Percentiles rank a stretch among this genome's conserved stretches.
These are phyloP conservation scores for Leucocoprinus leucothites DNA, from an alignment of 768 basidiomycete genomes.

Conservation along the genomic window DNA sequence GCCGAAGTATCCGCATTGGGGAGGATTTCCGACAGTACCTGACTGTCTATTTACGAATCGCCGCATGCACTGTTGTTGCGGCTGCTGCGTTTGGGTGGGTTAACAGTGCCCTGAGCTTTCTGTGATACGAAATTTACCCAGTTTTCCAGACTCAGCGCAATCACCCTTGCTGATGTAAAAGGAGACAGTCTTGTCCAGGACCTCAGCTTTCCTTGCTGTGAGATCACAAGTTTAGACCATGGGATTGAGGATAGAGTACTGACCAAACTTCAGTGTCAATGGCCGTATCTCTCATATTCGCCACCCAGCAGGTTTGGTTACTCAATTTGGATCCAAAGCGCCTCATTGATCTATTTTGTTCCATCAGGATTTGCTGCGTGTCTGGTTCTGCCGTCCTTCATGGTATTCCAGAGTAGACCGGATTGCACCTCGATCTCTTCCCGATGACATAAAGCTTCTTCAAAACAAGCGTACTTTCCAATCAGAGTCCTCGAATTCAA, in stretches of 20 bases:
- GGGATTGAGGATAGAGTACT: neutral
- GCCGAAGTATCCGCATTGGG: neutral
- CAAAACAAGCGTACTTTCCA: neutral
- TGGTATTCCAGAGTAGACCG: neutral
- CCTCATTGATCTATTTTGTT: neutral
- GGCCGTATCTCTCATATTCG: conserved; percentile 7
- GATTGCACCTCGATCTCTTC: no score
- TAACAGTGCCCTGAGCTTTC: neutral
- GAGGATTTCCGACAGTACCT: conserved; percentile 8
- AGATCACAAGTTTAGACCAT: neutral
- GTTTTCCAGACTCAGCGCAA: neutral
- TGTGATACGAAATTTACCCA: neutral
- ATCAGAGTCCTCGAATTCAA: neutral
- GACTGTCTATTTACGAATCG: conserved; percentile 5
- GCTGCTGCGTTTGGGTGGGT: conserved; percentile 5
- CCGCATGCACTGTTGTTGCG: neutral
- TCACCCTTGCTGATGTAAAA: neutral
- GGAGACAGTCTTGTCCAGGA: neutral
- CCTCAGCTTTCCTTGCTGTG: conserved; percentile 8
- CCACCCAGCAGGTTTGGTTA: neutral
- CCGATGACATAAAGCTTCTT: neutral
- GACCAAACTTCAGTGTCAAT: neutral
- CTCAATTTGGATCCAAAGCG: no score
- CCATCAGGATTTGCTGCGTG: neutral
- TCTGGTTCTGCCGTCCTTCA: conserved; percentile 1